These are phyloP conservation scores for Chrysanthemum lavandulifolium DNA, from an alignment of 129 eudicot genomes.

Conservation along the genomic window DNA sequence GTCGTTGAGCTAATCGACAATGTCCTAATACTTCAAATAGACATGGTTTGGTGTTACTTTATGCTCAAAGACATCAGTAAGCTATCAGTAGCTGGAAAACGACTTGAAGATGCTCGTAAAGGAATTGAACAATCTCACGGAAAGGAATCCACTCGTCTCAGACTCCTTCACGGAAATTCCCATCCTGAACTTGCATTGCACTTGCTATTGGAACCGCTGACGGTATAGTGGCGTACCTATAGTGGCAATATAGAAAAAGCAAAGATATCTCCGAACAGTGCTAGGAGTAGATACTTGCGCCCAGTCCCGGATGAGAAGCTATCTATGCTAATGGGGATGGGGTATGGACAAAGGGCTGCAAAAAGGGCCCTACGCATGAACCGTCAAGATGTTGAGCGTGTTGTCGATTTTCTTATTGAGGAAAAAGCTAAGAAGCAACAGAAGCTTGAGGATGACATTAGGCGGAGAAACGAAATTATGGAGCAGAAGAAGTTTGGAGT, in stretches of 20 bases:
- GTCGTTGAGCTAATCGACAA: constrained; percentile 66
- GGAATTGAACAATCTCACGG: constrained; percentile 84
- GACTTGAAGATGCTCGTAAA: constrained; percentile 80
- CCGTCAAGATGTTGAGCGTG: constrained; percentile 63
- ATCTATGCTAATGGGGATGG: constrained; percentile 78
- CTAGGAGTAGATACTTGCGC: constrained; percentile 58
- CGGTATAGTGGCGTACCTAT: constrained; percentile 91
- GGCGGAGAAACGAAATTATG: constrained; percentile 59
- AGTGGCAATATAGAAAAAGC: constrained; percentile 67
- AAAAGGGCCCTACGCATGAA: constrained; percentile 86
- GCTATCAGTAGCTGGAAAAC: constrained; percentile 78
- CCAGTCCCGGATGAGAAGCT: constrained; percentile 77
- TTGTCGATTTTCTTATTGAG: constrained; percentile 71
- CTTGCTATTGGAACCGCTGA: constrained; percentile 77
- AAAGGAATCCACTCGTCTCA: constrained; percentile 68
- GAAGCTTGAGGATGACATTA: constrained; percentile 38
- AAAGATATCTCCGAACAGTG: constrained; percentile 51
- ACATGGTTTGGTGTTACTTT: constrained; percentile 96
- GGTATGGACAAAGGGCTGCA: constrained; percentile 69
- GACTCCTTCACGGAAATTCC: constrained; percentile 74
- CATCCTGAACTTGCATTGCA: constrained; percentile 84
- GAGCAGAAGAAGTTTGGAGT: constrained; percentile 83
- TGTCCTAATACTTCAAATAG: constrained; percentile 80
- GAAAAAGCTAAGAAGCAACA: constrained; percentile 48
- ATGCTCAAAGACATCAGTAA: constrained; percentile 91